phyloP scores from a whole-genome alignment of 1,284 basidiomycete genomes.

The Ustilago esculenta region DNA sequence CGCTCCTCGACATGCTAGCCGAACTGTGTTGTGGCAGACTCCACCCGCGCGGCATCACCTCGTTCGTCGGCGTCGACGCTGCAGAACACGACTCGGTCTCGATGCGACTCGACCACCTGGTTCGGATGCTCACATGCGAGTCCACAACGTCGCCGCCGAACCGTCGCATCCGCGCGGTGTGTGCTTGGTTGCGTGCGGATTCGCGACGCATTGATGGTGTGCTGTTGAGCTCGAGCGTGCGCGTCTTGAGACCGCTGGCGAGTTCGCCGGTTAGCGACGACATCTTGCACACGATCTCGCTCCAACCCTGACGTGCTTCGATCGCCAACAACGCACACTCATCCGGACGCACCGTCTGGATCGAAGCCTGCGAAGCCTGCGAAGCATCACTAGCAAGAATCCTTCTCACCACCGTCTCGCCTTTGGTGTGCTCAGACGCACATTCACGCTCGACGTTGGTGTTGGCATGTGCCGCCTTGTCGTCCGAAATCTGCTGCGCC shows the following conservation, averaged over 20 bases:
- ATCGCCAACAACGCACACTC: slow-evolving; percentile 29
- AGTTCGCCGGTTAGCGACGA: slow-evolving; percentile 31
- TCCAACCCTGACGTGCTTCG: slow-evolving; percentile 55
- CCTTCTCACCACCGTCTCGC: neutral
- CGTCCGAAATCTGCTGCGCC: slow-evolving; percentile 31
- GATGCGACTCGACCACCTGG: slow-evolving; percentile 33
- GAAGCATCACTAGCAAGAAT: slow-evolving; percentile 23
- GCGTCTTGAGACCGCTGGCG: slow-evolving; percentile 8
- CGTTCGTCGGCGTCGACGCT: slow-evolving; percentile 18
- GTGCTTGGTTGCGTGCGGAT: neutral
- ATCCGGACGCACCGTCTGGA: slow-evolving; percentile 25
- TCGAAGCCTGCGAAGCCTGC: too few species aligned
- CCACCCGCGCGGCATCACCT: slow-evolving; percentile 22
- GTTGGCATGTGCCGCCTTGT: slow-evolving; percentile 27
- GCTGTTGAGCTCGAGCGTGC: slow-evolving; percentile 14
- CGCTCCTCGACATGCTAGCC: slow-evolving; percentile 34
- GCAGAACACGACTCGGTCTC: slow-evolving; percentile 30
- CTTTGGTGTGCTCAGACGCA: neutral
- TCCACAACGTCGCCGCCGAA: slow-evolving; percentile 2
- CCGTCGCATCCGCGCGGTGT: neutral
- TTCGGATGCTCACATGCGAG: slow-evolving; percentile 23
- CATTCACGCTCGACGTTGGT: neutral
- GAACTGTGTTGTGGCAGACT: slow-evolving; percentile 14
- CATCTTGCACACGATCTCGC: slow-evolving; percentile 50
- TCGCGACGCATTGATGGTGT: neutral